Percentiles rank a stretch among this genome's conserved stretches.
phyloP scores from a whole-genome alignment of 202 grass and related monocot genomes.

The Saccharum hybrid region DNA sequence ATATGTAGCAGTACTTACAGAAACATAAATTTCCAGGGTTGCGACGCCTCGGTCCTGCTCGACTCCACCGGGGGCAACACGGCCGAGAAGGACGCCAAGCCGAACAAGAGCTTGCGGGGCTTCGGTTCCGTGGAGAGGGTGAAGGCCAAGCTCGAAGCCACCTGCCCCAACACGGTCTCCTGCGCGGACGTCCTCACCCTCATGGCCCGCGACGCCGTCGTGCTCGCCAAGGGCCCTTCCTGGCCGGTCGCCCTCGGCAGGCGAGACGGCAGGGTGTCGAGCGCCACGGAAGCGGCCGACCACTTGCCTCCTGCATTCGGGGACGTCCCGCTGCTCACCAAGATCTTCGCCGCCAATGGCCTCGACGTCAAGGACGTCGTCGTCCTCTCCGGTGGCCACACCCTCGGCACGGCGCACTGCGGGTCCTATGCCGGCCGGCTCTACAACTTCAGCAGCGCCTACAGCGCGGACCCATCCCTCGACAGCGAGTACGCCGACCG shows the following conservation, averaged over 20 bases:
- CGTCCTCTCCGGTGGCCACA: constrained; percentile 60
- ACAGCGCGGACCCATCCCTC: constrained; percentile 45
- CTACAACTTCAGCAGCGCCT: constrained; percentile 50
- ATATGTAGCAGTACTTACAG: background rate
- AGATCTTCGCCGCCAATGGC: constrained; percentile 40
- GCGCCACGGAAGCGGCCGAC: constrained; percentile 26
- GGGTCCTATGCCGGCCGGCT: constrained; percentile 42
- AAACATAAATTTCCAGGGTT: constrained; percentile 46
- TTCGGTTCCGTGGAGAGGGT: constrained; percentile 65
- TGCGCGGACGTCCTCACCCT: constrained; percentile 56
- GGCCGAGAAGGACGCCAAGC: constrained; percentile 61
- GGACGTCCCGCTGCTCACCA: constrained; percentile 33
- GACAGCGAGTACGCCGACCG: constrained; percentile 52
- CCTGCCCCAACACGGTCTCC: constrained; percentile 47
- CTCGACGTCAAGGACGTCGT: constrained; percentile 54
- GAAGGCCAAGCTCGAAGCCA: constrained; percentile 58
- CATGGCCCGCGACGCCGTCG: constrained; percentile 53
- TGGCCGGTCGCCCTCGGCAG: constrained; percentile 48
- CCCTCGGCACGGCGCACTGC: constrained; percentile 64
- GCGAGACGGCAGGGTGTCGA: constrained; percentile 46
- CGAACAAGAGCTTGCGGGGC: constrained; percentile 61
- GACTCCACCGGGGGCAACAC: constrained; percentile 34
- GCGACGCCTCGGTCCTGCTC: constrained; percentile 73
- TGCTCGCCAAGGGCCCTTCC: constrained; percentile 38
- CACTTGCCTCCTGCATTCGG: constrained; percentile 33